Evolutionary conservation across 371 early-diverging fungal genomes (phyloP).

Genomic region (Apophysomyces trapeziformis): DNA sequence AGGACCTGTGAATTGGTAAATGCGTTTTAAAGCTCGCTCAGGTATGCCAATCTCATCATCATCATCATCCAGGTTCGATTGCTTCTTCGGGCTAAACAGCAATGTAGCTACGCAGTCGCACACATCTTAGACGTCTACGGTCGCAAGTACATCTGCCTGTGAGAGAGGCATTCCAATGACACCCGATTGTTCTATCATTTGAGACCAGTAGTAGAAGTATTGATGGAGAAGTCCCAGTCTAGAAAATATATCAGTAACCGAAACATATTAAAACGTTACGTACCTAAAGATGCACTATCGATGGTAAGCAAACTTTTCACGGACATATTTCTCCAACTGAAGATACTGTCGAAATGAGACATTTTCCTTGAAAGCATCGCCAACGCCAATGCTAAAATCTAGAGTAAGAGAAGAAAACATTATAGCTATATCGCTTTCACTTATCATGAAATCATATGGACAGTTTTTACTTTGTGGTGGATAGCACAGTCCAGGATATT

Average conservation of each 20-base stretch:
- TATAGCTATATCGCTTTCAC: no score
- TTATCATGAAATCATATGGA: slow-evolving; percentile 15
- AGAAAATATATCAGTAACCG: neutral
- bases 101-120: slow-evolving; percentile 21
- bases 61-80: neutral
- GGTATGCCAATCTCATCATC: slow-evolving; percentile 12
- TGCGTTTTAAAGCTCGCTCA: slow-evolving; percentile 17
- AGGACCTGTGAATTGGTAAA: slow-evolving; percentile 19
- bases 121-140: slow-evolving; percentile 19
- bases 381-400: neutral
- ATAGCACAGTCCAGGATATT: slow-evolving; percentile 15
- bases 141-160: neutral
- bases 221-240: slow-evolving; percentile 12
- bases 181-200: slow-evolving; percentile 18
- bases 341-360: slow-evolving; percentile 7
- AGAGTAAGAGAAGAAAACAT: neutral
- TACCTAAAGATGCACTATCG: slow-evolving; percentile 25
- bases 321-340: slow-evolving; percentile 16
- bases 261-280: neutral
- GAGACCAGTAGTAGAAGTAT: slow-evolving; percentile 18
- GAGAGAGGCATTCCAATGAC: slow-evolving; percentile 24
- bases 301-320: slow-evolving; percentile 15
- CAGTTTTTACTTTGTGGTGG: slow-evolving; percentile 11
- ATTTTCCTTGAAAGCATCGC: neutral
- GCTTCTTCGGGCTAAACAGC: slow-evolving; percentile 16